These are phyloP conservation scores for Dryas octopetala DNA, from an alignment of 306 rosid species.

Conservation along the genomic window DNA sequence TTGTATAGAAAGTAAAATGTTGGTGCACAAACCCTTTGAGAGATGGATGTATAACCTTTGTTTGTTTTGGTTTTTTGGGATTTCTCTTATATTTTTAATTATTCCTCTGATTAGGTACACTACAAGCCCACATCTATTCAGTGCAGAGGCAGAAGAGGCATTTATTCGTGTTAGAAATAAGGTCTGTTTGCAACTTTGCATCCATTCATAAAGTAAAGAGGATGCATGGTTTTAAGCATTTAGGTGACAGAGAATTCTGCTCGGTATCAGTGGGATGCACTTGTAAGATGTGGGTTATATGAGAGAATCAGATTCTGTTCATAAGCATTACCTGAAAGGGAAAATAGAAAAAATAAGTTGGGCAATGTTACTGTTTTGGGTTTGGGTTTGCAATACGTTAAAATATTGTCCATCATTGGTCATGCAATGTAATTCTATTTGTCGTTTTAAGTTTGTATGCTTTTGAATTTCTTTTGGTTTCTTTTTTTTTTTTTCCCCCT, in stretches of 20 bases:
- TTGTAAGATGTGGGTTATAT: neutral
- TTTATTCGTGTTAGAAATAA: slow-evolving; percentile 80
- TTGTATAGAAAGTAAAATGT: slow-evolving; percentile 8
- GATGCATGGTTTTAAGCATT: neutral
- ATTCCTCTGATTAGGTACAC: slow-evolving; percentile 57
- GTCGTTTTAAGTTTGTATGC: neutral
- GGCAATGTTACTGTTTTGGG: neutral
- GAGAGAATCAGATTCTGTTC: neutral
- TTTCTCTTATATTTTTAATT: neutral
- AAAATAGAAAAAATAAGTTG: neutral
- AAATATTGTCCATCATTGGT: neutral
- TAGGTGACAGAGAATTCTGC: neutral
- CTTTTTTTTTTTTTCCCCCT: too few species aligned
- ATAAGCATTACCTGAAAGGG: neutral
- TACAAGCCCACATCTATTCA: slow-evolving; percentile 91
- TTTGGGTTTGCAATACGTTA: neutral
- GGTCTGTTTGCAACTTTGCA: slow-evolving; percentile 41
- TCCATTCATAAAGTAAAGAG: neutral
- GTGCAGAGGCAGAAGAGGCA: slow-evolving; percentile 77
- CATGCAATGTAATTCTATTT: neutral
- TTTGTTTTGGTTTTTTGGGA: neutral
- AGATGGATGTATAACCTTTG: slow-evolving; percentile 4
- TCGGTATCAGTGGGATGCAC: neutral
- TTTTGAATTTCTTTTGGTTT: neutral
- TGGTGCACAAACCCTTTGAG: slow-evolving; percentile 10